Percentiles rank a stretch among this genome's conserved stretches.
phyloP scores from a whole-genome alignment of 805 yeast species.

The Ogataea nonfermentans region DNA sequence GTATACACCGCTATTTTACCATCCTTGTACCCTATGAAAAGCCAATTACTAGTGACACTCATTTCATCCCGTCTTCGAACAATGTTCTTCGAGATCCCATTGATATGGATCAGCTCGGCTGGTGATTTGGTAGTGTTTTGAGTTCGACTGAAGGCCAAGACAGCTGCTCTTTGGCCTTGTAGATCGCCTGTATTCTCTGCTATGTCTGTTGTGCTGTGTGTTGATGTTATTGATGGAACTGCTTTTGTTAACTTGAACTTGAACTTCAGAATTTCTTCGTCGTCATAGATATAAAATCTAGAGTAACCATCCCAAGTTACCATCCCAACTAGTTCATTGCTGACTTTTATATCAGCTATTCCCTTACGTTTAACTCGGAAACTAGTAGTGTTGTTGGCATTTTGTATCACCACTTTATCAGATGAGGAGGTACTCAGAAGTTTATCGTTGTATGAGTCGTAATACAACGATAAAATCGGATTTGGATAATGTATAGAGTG shows the following conservation, averaged over 20 bases:
- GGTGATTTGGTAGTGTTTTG: slow-evolving; percentile 21
- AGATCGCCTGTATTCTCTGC: slow-evolving; percentile 14
- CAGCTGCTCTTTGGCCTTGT: slow-evolving; percentile 22
- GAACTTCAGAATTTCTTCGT: slow-evolving; percentile 18
- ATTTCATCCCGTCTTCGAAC: slow-evolving; percentile 30
- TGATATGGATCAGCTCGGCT: slow-evolving; percentile 19
- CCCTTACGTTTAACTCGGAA: slow-evolving; percentile 38
- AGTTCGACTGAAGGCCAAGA: slow-evolving; percentile 20
- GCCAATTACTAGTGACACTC: slow-evolving; percentile 25
- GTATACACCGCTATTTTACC: slow-evolving; percentile 32
- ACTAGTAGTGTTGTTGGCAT: background rate
- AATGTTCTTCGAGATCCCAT: slow-evolving; percentile 35
- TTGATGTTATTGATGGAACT: slow-evolving; percentile 27
- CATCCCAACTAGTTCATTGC: slow-evolving; percentile 32
- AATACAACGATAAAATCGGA: slow-evolving; percentile 48
- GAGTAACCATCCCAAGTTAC: slow-evolving; percentile 54
- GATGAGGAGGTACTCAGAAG: slow-evolving; percentile 49
- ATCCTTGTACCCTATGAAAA: slow-evolving; percentile 34
- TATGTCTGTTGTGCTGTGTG: slow-evolving; percentile 7
- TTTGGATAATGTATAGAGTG: slow-evolving; percentile 47
- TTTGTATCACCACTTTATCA: slow-evolving; percentile 38
- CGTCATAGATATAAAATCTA: slow-evolving; percentile 33
- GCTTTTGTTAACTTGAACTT: slow-evolving; percentile 26
- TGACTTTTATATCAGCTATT: slow-evolving; percentile 29
- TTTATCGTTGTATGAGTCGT: slow-evolving; percentile 25